Evolutionary conservation across 305 asterid genomes (phyloP).

Genomic region (Stenogyne calaminthoides): DNA sequence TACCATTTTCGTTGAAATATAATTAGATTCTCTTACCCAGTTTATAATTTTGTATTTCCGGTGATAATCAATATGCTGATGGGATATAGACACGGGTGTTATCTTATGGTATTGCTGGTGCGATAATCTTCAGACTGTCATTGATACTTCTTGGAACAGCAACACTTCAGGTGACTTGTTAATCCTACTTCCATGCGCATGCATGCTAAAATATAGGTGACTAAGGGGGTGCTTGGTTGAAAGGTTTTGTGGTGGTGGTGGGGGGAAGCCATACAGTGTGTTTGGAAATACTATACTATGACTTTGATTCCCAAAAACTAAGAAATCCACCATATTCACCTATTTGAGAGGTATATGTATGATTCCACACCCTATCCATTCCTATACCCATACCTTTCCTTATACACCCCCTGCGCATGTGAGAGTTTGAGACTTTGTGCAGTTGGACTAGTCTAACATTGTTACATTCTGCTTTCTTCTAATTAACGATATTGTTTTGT

Average conservation of each 20-base stretch:
- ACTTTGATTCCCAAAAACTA: too few relatives aligned
- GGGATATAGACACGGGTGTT: conserved; percentile 76
- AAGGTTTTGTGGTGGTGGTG: too few relatives aligned
- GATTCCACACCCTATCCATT: too few relatives aligned
- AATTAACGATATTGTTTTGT: conserved; percentile 22
- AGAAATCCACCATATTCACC: too few relatives aligned
- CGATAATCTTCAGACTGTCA: conserved; percentile 75
- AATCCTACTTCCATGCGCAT: conserved; percentile 3
- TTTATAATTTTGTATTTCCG: conserved; percentile 20
- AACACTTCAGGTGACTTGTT: conserved; percentile 79
- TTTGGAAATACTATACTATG: too few relatives aligned
- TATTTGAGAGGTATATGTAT: too few relatives aligned
- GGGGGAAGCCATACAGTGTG: too few relatives aligned
- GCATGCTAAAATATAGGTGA: conserved; percentile 19
- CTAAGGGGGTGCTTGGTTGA: background rate
- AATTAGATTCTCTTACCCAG: conserved; percentile 21
- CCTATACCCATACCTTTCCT: too few relatives aligned
- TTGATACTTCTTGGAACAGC: conserved; percentile 95
- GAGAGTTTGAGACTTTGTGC: conserved; percentile 3
- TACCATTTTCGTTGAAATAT: conserved; percentile 23
- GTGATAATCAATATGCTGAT: conserved; percentile 28
- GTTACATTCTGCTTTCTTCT: conserved; percentile 24
- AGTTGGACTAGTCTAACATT: background rate
- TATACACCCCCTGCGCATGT: too few relatives aligned
- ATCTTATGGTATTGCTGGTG: conserved; percentile 97